These are phyloP conservation scores for Closterium sp. DNA, from an alignment of 139 green algal genomes.

Conservation along the genomic window DNA sequence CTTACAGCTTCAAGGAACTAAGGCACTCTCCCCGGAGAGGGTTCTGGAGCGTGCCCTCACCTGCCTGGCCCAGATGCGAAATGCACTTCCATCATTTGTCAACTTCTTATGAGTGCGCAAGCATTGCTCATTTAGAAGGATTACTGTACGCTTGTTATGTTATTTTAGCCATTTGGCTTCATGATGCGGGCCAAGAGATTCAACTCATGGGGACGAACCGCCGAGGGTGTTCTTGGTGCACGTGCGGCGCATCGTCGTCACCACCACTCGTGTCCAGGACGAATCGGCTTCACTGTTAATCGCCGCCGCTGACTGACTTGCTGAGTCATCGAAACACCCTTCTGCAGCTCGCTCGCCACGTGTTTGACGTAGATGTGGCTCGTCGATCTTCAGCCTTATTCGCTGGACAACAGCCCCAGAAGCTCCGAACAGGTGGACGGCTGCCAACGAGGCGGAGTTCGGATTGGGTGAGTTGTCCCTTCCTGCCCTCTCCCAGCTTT, in stretches of 20 bases:
- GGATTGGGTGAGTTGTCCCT: no score
- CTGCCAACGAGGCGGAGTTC: neutral
- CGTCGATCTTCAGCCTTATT: neutral
- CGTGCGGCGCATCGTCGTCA: neutral
- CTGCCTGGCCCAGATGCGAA: conserved; percentile 20
- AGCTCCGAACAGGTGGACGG: neutral
- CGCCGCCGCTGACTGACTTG: neutral
- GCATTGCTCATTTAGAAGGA: no score
- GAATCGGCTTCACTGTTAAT: neutral
- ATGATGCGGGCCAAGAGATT: neutral
- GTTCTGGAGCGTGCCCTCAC: neutral
- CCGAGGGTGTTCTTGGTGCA: no score
- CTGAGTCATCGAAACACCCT: neutral
- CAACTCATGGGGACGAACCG: neutral
- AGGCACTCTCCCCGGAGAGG: neutral
- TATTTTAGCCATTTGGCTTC: neutral
- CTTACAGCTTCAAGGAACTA: neutral
- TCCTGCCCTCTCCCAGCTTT: no score
- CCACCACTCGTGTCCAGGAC: neutral
- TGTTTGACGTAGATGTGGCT: neutral
- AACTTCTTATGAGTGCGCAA: conserved; percentile 16
- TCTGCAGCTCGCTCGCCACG: neutral
- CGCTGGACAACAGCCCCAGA: neutral
- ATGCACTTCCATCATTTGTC: conserved; percentile 9
- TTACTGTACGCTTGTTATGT: neutral